phyloP scores from a whole-genome alignment of 345 rosid genomes.

The Acer saccharum region DNA sequence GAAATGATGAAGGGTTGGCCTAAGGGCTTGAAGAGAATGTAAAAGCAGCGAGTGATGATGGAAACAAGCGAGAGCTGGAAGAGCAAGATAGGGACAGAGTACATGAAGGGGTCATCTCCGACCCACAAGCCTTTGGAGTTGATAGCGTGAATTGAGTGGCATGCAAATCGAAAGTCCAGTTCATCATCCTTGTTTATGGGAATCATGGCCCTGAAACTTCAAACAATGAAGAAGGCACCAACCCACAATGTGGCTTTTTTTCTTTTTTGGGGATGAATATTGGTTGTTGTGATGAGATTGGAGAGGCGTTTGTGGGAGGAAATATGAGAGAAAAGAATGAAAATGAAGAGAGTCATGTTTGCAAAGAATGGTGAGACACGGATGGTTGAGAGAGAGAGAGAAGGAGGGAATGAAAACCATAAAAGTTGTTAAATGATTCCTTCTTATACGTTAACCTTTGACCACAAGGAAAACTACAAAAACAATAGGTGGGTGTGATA shows the following conservation, averaged over 20 bases:
- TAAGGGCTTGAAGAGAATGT: conserved; percentile 28
- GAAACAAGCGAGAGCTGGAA: conserved; percentile 29
- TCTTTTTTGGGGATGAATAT: no score
- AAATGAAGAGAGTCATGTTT: no score
- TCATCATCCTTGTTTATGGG: neutral
- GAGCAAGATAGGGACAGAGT: conserved; percentile 28
- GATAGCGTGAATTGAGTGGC: neutral
- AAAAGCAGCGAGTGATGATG: conserved; percentile 21
- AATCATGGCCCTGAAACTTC: neutral
- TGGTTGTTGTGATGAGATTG: neutral
- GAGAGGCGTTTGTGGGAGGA: neutral
- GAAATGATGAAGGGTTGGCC: conserved; percentile 27
- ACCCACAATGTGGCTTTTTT: neutral
- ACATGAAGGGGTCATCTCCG: conserved; percentile 32
- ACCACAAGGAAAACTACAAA: neutral
- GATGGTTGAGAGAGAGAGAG: neutral
- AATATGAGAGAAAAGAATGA: neutral
- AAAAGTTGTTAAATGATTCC: neutral
- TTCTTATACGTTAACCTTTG: neutral
- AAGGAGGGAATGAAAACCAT: neutral
- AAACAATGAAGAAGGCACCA: neutral
- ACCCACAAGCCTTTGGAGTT: conserved; percentile 29
- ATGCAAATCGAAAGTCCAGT: neutral
- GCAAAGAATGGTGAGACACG: neutral
- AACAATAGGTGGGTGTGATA: no score